A percentile compares a stretch with the other conserved stretches of the same genome.
These are phyloP conservation scores for Melanomma pulvis-pyrius DNA, from an alignment of 495 filamentous ascomycete genomes.

Conservation along the genomic window DNA sequence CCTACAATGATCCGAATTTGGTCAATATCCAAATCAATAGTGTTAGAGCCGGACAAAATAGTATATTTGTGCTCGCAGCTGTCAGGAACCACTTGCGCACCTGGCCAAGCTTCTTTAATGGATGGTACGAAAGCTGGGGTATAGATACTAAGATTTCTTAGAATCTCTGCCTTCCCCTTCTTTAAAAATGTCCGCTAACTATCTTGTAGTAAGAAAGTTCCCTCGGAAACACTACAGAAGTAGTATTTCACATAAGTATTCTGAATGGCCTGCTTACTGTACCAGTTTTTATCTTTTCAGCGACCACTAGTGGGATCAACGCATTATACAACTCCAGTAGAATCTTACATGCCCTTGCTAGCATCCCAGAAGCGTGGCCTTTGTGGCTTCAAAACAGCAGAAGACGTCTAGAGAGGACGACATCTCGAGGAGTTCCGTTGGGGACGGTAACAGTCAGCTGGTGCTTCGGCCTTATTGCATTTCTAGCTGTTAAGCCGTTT, in stretches of 20 bases:
- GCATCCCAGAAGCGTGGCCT: constrained; percentile 47
- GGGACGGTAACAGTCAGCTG: constrained; percentile 54
- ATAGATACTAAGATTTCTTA: too few relatives aligned
- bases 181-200: too few relatives aligned
- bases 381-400: constrained; percentile 41
- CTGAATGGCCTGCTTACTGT: too few relatives aligned
- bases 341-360: constrained; percentile 52
- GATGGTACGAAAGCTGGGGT: too few relatives aligned
- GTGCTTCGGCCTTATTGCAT: constrained; percentile 53
- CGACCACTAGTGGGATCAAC: constrained; percentile 53
- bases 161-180: too few relatives aligned
- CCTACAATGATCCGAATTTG: constrained; percentile 49
- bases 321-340: constrained; percentile 52
- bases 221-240: too few relatives aligned
- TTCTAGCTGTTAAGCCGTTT: constrained; percentile 49
- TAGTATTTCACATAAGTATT: too few relatives aligned
- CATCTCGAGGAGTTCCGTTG: constrained; percentile 53
- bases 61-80: constrained; percentile 52
- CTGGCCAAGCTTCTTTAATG: constrained; percentile 53
- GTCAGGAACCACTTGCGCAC: constrained; percentile 50
- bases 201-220: too few relatives aligned
- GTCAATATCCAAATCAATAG: constrained; percentile 40
- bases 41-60: constrained; percentile 51
- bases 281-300: constrained; percentile 56
- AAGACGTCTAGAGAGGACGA: constrained; percentile 48